Evolutionary conservation across 495 filamentous ascomycete species (phyloP).

Genomic region (Trypethelium eluteriae): DNA sequence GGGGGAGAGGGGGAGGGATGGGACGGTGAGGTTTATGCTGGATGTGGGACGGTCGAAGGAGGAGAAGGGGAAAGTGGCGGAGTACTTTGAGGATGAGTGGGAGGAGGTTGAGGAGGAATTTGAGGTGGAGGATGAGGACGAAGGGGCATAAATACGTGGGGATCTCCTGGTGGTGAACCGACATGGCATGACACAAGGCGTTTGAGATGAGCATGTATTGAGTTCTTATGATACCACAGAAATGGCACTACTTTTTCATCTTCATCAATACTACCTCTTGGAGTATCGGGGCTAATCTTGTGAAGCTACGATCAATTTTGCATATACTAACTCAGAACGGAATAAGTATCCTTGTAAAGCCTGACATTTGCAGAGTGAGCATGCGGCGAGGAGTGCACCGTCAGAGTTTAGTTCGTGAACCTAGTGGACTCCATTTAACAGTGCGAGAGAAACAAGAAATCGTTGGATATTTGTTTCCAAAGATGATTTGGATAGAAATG

Average conservation of each 20-base stretch:
- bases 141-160: background rate
- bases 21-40: slow-evolving; percentile 85
- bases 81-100: slow-evolving; percentile 65
- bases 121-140: slow-evolving; percentile 44
- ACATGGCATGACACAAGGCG: background rate
- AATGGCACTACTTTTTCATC: background rate
- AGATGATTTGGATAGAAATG: no score
- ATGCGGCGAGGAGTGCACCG: no score
- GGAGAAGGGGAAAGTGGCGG: slow-evolving; percentile 59
- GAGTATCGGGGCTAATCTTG: background rate
- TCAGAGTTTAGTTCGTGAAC: no score
- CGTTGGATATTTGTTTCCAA: no score
- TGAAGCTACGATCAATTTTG: background rate
- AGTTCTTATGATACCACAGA: background rate
- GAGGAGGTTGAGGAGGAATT: slow-evolving; percentile 59
- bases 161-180: background rate
- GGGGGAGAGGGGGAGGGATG: slow-evolving; percentile 54
- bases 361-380: no score
- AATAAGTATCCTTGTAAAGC: no score
- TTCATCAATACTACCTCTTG: no score
- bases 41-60: slow-evolving; percentile 65
- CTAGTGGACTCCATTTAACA: no score
- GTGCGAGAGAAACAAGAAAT: no score
- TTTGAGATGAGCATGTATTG: background rate
- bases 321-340: no score